A percentile compares a stretch with the other conserved stretches of the same genome.
phyloP scores from a whole-genome alignment of 768 basidiomycete genomes.

The Hortiboletus campestris region DNA sequence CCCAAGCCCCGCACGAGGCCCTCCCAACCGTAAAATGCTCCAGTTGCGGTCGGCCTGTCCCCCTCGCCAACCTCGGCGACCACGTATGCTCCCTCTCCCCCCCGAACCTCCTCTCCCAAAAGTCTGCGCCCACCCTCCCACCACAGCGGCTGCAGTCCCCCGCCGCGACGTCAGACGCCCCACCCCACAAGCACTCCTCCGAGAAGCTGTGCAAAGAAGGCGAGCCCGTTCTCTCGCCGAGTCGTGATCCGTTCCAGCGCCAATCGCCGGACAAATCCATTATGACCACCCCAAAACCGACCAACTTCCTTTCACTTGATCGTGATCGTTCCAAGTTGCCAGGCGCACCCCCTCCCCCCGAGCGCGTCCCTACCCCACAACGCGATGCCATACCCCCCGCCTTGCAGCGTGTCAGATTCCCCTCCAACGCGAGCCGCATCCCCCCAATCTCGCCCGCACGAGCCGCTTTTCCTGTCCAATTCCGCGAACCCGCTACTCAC shows the following conservation, averaged over 20 bases:
- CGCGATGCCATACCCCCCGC: conserved; percentile 16
- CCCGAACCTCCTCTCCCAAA: conserved; percentile 37
- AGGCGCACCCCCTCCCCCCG: conserved; percentile 7
- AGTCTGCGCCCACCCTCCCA: conserved; percentile 43
- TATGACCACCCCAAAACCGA: neutral
- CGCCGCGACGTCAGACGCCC: conserved; percentile 28
- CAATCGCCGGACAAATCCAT: conserved; percentile 23
- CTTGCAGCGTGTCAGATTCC: conserved; percentile 18
- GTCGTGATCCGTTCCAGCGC: conserved; percentile 29
- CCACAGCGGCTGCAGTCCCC: conserved; percentile 51
- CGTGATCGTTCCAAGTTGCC: conserved; percentile 3
- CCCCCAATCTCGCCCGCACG: conserved; percentile 9
- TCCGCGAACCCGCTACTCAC: conserved; percentile 8
- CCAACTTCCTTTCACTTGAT: neutral
- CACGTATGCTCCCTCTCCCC: conserved; percentile 67
- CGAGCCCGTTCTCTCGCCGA: conserved; percentile 7
- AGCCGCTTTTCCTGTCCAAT: conserved; percentile 9
- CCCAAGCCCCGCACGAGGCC: conserved; percentile 38
- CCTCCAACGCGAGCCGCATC: conserved; percentile 15
- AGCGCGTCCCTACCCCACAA: conserved; percentile 14
- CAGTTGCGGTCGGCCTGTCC: conserved; percentile 66
- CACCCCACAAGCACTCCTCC: conserved; percentile 4
- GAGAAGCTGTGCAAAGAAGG: conserved; percentile 7
- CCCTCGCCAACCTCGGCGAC: conserved; percentile 70
- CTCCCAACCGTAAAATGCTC: conserved; percentile 87